Evolutionary conservation across 2,329 filamentous ascomycete species (phyloP).

Genomic region (Apiospora rasikravindrae): DNA sequence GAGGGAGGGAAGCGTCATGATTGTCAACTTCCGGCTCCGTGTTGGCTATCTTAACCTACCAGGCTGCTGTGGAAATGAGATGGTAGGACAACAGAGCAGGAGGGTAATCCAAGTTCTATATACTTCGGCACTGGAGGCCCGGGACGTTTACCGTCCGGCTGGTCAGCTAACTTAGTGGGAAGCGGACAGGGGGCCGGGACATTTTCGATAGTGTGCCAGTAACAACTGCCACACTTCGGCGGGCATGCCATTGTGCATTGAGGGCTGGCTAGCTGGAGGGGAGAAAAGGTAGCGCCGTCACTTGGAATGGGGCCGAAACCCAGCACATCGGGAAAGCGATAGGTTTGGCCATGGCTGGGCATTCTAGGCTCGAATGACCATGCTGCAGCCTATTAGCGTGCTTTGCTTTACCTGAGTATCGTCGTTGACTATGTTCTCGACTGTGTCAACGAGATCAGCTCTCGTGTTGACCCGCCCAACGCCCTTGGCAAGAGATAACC

Average conservation of each 20-base stretch:
- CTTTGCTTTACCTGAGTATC: background rate
- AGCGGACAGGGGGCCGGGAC: background rate
- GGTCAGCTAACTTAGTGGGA: background rate
- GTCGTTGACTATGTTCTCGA: background rate
- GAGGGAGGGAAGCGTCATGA: constrained; percentile 5
- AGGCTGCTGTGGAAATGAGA: background rate
- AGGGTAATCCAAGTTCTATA: background rate
- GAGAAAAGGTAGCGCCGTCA: background rate
- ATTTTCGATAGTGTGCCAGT: background rate
- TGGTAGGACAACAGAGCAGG: background rate
- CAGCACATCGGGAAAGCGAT: background rate
- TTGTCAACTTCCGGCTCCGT: background rate
- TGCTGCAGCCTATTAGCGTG: background rate
- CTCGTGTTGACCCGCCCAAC: background rate
- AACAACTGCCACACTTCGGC: background rate
- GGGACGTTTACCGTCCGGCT: background rate
- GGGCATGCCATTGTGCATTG: background rate
- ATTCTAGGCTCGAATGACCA: no score
- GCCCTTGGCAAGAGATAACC: background rate
- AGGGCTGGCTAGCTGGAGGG: background rate
- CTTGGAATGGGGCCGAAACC: background rate
- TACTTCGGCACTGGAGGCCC: background rate
- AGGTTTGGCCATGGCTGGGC: background rate
- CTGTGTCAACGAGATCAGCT: background rate
- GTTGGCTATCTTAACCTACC: background rate